Evolutionary conservation across 108 stramenopile species (phyloP).

Genomic region (Nannochloropsis salina): DNA sequence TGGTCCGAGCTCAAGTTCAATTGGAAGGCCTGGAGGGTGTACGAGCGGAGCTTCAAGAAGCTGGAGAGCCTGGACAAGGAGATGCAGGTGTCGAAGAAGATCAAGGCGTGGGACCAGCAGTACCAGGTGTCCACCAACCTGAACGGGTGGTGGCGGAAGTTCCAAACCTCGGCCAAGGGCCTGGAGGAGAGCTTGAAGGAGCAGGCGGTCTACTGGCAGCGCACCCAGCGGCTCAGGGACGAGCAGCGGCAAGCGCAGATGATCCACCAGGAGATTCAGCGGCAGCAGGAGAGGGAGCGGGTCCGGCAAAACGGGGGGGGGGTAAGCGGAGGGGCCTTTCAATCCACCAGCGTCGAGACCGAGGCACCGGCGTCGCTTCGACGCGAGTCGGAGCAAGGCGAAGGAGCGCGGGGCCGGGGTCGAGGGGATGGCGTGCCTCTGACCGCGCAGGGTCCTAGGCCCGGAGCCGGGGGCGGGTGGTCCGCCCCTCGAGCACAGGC

Average conservation of each 20-base stretch:
- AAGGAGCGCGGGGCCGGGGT: too few species aligned
- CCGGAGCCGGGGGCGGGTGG: too few species aligned
- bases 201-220: neutral
- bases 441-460: too few species aligned
- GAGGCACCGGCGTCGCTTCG: too few species aligned
- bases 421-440: too few species aligned
- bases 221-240: neutral
- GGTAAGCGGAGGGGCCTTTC: neutral
- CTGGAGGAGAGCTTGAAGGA: conserved; percentile 15
- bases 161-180: neutral
- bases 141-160: neutral
- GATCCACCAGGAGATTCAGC: neutral
- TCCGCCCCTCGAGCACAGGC: neutral
- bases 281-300: neutral
- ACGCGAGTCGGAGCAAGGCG: too few species aligned
- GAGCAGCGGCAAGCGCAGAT: conserved; percentile 8
- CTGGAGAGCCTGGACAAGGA: conserved; percentile 4
- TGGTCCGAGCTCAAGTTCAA: neutral
- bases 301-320: neutral
- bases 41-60: conserved; percentile 17
- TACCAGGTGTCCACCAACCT: neutral
- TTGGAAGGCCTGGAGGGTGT: conserved; percentile 13
- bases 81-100: neutral
- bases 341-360: neutral
- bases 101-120: conserved; percentile 9